Evolutionary conservation across 257 asterid genomes (phyloP).

Genomic region (Echium plantagineum): DNA sequence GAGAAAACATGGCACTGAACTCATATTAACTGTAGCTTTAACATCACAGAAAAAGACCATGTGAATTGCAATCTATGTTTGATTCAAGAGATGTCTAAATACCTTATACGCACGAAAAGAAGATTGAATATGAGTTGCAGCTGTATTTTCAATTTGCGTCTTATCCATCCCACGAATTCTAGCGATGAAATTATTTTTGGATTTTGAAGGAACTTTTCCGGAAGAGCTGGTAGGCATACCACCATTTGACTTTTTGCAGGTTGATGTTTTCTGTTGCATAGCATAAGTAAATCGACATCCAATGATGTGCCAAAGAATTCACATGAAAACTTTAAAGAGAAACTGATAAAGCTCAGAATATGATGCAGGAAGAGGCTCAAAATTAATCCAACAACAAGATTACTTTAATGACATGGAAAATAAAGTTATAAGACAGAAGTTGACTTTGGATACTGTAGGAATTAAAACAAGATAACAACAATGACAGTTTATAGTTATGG

Average conservation of each 20-base stretch:
- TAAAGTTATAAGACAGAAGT: not conserved
- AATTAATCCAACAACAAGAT: too few relatives aligned
- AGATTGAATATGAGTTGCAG: not conserved
- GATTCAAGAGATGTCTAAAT: not conserved
- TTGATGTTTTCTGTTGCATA: slow-evolving; percentile 36
- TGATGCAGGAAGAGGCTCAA: not conserved
- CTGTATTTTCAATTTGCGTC: not conserved
- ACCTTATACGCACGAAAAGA: not conserved
- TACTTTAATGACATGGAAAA: too few relatives aligned
- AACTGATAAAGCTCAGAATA: not conserved
- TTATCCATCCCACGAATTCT: not conserved
- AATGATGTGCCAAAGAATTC: not conserved
- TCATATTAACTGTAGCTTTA: too few relatives aligned
- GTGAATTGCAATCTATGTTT: too few relatives aligned
- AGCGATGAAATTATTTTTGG: not conserved
- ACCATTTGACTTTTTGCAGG: slow-evolving; percentile 28
- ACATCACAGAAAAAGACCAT: not conserved
- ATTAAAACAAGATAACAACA: not conserved
- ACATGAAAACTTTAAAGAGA: not conserved
- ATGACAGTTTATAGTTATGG: not conserved
- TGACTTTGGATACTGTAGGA: not conserved
- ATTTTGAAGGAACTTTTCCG: not conserved
- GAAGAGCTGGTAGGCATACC: not conserved
- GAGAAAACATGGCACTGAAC: not conserved
- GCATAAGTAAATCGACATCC: slow-evolving; percentile 1